phyloP scores from a whole-genome alignment of 2,329 filamentous ascomycete species.

The Diaporthe sp. region DNA sequence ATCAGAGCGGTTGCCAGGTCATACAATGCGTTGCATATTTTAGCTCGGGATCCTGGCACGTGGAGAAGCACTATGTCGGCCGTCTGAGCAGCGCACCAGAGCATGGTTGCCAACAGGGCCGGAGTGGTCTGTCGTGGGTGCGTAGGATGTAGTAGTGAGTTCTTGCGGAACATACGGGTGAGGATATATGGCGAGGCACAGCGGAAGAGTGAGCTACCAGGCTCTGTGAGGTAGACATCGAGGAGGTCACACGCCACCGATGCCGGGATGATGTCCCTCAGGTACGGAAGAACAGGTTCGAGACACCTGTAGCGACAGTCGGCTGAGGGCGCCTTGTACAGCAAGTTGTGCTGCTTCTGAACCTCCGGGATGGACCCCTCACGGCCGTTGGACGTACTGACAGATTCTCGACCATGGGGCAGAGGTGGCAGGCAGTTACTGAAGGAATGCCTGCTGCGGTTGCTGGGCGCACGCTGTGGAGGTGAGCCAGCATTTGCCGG shows the following conservation, averaged over 20 bases:
- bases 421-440: slow-evolving; percentile 20
- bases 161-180: slow-evolving; percentile 60
- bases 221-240: slow-evolving; percentile 62
- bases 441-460: slow-evolving; percentile 27
- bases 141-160: slow-evolving; percentile 56
- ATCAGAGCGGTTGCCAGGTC: slow-evolving; percentile 52
- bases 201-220: slow-evolving; percentile 58
- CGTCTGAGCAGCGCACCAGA: slow-evolving; percentile 63
- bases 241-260: slow-evolving; percentile 61
- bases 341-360: slow-evolving; percentile 42
- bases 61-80: slow-evolving; percentile 59
- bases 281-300: slow-evolving; percentile 54
- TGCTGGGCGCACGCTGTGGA: background rate
- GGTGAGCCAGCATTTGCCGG: slow-evolving; percentile 43
- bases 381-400: slow-evolving; percentile 43
- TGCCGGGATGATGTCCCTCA: slow-evolving; percentile 55
- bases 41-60: slow-evolving; percentile 55
- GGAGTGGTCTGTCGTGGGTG: slow-evolving; percentile 58
- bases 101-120: slow-evolving; percentile 60
- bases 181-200: slow-evolving; percentile 63
- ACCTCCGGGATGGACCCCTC: slow-evolving; percentile 42
- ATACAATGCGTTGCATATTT: slow-evolving; percentile 55
- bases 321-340: slow-evolving; percentile 46
- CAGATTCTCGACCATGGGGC: slow-evolving; percentile 38
- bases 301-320: slow-evolving; percentile 58